These are phyloP conservation scores for Aspergillus nidulans DNA, from an alignment of 495 filamentous ascomycete species.

Conservation along the genomic window DNA sequence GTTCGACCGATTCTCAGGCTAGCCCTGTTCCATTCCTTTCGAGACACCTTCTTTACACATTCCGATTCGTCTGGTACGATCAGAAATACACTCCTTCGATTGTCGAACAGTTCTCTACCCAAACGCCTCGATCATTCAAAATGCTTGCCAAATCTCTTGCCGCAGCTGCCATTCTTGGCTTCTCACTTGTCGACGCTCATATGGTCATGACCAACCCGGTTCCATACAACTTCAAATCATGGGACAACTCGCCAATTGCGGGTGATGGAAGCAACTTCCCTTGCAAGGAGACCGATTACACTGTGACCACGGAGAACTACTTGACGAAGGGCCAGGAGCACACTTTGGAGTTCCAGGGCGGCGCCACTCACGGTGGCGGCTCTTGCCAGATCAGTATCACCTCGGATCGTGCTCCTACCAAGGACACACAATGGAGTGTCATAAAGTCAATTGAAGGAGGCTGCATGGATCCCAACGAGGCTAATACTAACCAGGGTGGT, in stretches of 20 bases:
- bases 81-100: conserved; percentile 21
- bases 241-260: conserved; percentile 59
- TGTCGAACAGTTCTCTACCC: conserved; percentile 24
- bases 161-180: conserved; percentile 42
- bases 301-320: conserved; percentile 24
- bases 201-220: conserved; percentile 66
- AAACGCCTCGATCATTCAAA: conserved; percentile 23
- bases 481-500: conserved; percentile 32
- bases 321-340: conserved; percentile 29
- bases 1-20: conserved; percentile 34
- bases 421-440: conserved; percentile 61
- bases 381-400: conserved; percentile 85
- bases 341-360: conserved; percentile 30
- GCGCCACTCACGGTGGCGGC: conserved; percentile 80
- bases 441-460: conserved; percentile 79
- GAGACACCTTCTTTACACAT: conserved; percentile 15
- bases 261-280: conserved; percentile 66
- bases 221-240: conserved; percentile 52
- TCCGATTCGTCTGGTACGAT: conserved; percentile 44
- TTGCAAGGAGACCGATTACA: conserved; percentile 55
- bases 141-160: conserved; percentile 41
- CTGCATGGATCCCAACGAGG: conserved; percentile 61
- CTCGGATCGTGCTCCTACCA: conserved; percentile 58
- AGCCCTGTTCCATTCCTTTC: conserved; percentile 34
- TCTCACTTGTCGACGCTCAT: conserved; percentile 54